Conservation (phyloP, 192 early-diverging fungal genomes). For the Coemansia interrupta region DNA sequence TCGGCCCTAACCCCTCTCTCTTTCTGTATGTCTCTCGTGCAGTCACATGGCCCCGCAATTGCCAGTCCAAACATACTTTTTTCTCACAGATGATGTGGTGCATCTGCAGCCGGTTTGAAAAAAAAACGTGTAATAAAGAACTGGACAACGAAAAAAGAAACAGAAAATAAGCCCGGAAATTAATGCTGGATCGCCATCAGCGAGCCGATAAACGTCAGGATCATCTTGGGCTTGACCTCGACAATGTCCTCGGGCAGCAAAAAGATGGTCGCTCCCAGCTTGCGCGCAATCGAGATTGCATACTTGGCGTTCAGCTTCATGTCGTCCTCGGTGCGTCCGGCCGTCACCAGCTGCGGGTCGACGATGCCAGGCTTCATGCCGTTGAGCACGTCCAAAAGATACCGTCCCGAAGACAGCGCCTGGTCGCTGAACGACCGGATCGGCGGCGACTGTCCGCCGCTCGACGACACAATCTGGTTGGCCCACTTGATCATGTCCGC, state of each 20-base stretch:
- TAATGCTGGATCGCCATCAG: constrained; percentile 76
- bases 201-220: constrained; percentile 90
- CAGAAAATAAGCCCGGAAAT: constrained; percentile 2
- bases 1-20: too few species aligned
- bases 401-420: constrained; percentile 70
- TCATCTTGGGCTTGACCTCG: constrained; percentile 96
- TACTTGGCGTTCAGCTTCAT: constrained; percentile 91
- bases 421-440: constrained; percentile 87
- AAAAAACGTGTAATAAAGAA: too few species aligned
- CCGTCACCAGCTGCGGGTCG: constrained; percentile 78
- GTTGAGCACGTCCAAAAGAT: constrained; percentile 88
- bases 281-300: constrained; percentile 97
- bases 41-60: too few species aligned
- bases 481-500: constrained; percentile 94
- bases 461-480: constrained; percentile 68
- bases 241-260: constrained; percentile 98
- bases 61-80: too few species aligned
- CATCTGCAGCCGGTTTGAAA: too few species aligned
- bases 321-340: constrained; percentile 73
- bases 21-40: too few species aligned
- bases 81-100: too few species aligned
- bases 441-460: constrained; percentile 55
- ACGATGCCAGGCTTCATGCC: constrained; percentile 90
- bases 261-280: constrained; percentile 98
- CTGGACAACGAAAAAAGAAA: neutral